Evolutionary conservation across 2,329 filamentous ascomycete genomes (phyloP).

Genomic region (Talaromyces sp.): DNA sequence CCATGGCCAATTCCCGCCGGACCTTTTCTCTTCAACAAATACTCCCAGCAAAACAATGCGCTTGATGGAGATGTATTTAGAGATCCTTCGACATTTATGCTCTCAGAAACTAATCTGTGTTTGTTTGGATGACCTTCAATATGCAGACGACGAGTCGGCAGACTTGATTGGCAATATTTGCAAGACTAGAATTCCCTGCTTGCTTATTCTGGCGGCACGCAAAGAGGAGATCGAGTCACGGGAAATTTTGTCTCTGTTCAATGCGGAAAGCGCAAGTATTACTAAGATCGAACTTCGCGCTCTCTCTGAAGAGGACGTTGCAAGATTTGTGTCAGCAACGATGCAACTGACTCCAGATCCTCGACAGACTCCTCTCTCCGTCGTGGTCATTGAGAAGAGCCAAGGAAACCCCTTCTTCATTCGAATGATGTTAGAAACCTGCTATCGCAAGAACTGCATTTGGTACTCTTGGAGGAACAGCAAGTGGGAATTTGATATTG

Average conservation of each 20-base stretch:
- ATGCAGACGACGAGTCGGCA: conserved; percentile 81
- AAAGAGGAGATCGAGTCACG: conserved; percentile 61
- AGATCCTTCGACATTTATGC: conserved; percentile 77
- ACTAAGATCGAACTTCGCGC: conserved; percentile 71
- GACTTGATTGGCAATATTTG: conserved; percentile 82
- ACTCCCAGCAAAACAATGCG: conserved; percentile 56
- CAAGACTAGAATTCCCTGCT: conserved; percentile 71
- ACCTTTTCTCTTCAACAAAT: conserved; percentile 41
- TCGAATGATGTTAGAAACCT: conserved; percentile 82
- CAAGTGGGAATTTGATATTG: conserved; percentile 80
- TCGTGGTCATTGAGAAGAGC: conserved; percentile 85
- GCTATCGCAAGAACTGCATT: conserved; percentile 80
- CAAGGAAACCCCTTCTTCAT: conserved; percentile 88
- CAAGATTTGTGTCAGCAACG: conserved; percentile 77
- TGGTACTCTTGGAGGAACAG: conserved; percentile 86
- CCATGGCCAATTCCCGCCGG: conserved; percentile 35
- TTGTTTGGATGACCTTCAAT: conserved; percentile 84
- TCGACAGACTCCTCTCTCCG: conserved; percentile 71
- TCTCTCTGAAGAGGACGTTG: conserved; percentile 73
- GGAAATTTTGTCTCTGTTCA: conserved; percentile 39
- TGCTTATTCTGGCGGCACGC: conserved; percentile 73
- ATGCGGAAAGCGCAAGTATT: conserved; percentile 53
- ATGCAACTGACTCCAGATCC: conserved; percentile 67
- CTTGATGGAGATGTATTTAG: conserved; percentile 82
- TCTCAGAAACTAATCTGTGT: conserved; percentile 84